Evolutionary conservation across 176 grass and related monocot genomes (phyloP).

Genomic region (Phoenix dactylifera): DNA sequence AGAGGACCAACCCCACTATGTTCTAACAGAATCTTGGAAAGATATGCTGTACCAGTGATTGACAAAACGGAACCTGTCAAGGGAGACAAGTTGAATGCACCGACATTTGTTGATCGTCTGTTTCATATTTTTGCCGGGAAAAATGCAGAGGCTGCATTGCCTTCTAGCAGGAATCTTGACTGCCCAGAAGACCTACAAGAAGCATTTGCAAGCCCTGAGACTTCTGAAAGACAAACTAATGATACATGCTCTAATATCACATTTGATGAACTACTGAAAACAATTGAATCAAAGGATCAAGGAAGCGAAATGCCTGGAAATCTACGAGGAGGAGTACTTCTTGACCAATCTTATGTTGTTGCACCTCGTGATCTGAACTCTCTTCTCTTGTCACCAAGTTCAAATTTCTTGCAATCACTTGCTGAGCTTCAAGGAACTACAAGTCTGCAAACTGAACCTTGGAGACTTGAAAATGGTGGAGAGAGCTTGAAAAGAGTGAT

Average conservation of each 20-base stretch:
- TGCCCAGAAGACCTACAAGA: conserved; percentile 29
- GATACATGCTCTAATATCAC: conserved; percentile 15
- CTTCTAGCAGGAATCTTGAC: conserved; percentile 8
- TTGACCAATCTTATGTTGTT: conserved; percentile 53
- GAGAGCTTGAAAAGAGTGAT: conserved; percentile 56
- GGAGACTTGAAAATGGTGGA: conserved; percentile 48
- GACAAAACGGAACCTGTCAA: conserved; percentile 20
- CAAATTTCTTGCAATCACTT: conserved; percentile 47
- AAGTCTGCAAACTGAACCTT: conserved; percentile 64
- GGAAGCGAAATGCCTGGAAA: conserved; percentile 70
- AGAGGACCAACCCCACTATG: background rate
- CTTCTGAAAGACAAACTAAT: conserved; percentile 22
- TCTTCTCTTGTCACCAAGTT: conserved; percentile 77
- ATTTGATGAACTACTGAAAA: conserved; percentile 58
- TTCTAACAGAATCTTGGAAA: conserved; percentile 4
- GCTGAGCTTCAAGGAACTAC: conserved; percentile 51
- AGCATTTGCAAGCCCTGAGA: conserved; percentile 15
- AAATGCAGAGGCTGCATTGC: conserved; percentile 22
- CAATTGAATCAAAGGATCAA: conserved; percentile 32
- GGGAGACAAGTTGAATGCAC: conserved; percentile 21
- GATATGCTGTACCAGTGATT: conserved; percentile 1
- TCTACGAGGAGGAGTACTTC: conserved; percentile 63
- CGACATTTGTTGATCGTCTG: conserved; percentile 43
- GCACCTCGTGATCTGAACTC: conserved; percentile 62
- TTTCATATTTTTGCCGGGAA: conserved; percentile 46